A percentile compares a stretch with the other conserved stretches of the same genome.
phyloP scores from a whole-genome alignment of 2,329 filamentous ascomycete species.

The Davidsoniella virescens region DNA sequence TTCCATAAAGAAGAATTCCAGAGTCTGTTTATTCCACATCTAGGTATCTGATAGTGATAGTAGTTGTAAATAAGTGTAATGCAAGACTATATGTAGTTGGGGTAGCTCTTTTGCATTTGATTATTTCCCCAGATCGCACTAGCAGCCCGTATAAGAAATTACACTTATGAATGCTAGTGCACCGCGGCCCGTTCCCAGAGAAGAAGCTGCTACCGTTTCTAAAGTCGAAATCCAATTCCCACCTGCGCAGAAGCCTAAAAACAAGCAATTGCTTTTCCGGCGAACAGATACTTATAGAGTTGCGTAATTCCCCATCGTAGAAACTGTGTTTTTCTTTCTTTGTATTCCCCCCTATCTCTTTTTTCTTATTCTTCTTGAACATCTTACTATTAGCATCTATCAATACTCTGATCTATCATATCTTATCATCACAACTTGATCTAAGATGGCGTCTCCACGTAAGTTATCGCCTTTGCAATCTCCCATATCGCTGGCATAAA shows the following conservation, averaged over 20 bases:
- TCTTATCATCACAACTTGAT: constrained; percentile 17
- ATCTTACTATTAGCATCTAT: constrained; percentile 3
- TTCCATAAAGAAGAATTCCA: too few species aligned
- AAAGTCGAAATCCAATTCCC: too few species aligned
- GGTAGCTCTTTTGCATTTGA: neutral
- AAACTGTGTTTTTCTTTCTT: neutral
- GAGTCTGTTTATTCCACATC: too few species aligned
- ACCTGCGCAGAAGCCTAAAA: too few species aligned
- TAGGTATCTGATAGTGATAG: too few species aligned
- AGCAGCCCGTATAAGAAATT: too few species aligned
- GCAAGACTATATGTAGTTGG: neutral
- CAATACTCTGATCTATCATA: constrained; percentile 6
- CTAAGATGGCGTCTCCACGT: constrained; percentile 66
- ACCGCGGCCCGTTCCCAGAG: too few species aligned
- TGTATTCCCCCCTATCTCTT: constrained; percentile 3
- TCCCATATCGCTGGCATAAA: constrained; percentile 96
- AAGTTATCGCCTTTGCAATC: constrained; percentile 69
- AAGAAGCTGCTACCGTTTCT: too few species aligned
- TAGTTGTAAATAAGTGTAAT: neutral
- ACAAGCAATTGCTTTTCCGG: too few species aligned
- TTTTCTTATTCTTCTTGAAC: constrained; percentile 9
- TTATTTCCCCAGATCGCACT: too few species aligned
- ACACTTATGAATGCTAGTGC: too few species aligned
- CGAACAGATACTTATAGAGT: neutral
- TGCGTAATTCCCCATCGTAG: neutral